These are phyloP conservation scores for Solanum pimpinellifolium DNA, from an alignment of 257 asterid species.

Conservation along the genomic window DNA sequence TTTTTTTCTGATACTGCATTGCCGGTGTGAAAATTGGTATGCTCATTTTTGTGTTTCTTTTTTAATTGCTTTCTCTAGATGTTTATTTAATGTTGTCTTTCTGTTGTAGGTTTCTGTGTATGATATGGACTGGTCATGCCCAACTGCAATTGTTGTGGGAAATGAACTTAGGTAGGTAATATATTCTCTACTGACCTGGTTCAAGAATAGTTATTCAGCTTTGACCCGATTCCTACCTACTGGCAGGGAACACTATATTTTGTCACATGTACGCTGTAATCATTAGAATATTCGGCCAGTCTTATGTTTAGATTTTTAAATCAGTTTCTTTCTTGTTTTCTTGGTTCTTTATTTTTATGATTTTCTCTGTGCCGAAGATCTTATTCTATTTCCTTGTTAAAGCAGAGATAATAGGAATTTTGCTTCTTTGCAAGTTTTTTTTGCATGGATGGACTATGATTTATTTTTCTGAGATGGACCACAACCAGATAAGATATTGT, in stretches of 20 bases:
- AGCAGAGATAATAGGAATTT: not conserved
- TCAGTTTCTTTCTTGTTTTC: not conserved
- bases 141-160: conserved; percentile 91
- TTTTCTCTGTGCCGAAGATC: not conserved
- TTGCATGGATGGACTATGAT: not conserved
- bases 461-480: not conserved
- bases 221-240: not conserved
- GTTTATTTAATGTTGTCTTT: not conserved
- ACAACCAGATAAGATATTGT: conserved; percentile 6
- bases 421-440: not conserved
- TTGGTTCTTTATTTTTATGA: not conserved
- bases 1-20: not conserved
- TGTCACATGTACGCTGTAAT: not conserved
- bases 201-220: not conserved
- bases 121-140: conserved; percentile 89
- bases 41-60: not conserved
- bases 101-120: conserved; percentile 61
- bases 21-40: not conserved
- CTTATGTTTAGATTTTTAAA: not conserved
- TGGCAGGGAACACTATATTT: not conserved
- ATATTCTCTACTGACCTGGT: not conserved
- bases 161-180: conserved; percentile 58
- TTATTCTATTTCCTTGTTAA: not conserved
- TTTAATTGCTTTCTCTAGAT: conserved; percentile 1
- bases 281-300: not conserved